phyloP scores from a whole-genome alignment of 176 grass and related monocot genomes.

The Hordeum vulgare region MorexV3_pseudomolecules_assembly NC_058520.1:563919286-563919785 shows the following conservation, averaged over 20 bases:
- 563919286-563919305: slow-evolving; percentile 92
- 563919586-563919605: slow-evolving; percentile 86
- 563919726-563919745: slow-evolving; percentile 99
- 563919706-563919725: slow-evolving; percentile 99
- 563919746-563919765: slow-evolving; percentile 96
- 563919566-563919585: background rate
- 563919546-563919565: background rate
- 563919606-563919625: slow-evolving; percentile 83
- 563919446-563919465: background rate
- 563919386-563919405: background rate
- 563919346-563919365: slow-evolving; percentile 74
- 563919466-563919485: background rate
- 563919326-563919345: slow-evolving; percentile 89
- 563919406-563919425: background rate
- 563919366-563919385: background rate
- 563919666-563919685: slow-evolving; percentile 99
- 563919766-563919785: slow-evolving; percentile 98
- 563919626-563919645: slow-evolving; percentile 88
- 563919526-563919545: background rate
- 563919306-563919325: slow-evolving; percentile 95
- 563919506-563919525: background rate
- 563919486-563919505: background rate
- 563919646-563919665: slow-evolving; percentile 98
- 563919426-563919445: background rate
- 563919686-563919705: slow-evolving; percentile 93